These are phyloP conservation scores for Daldinia loculata DNA, from an alignment of 495 filamentous ascomycete species.

Conservation along the genomic window DNA sequence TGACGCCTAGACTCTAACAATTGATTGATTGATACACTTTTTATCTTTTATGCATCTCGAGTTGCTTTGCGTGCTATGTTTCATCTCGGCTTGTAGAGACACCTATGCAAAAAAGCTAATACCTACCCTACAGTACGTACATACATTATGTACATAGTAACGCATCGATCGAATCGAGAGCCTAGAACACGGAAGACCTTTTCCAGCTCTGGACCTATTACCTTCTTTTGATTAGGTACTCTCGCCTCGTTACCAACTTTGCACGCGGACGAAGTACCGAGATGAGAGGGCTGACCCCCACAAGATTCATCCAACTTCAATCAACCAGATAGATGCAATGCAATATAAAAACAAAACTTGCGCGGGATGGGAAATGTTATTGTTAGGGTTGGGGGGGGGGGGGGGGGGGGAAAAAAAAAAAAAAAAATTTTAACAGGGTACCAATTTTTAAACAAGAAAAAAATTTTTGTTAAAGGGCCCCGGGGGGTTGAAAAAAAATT, in stretches of 20 bases:
- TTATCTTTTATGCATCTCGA: constrained; percentile 34
- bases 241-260: constrained; percentile 33
- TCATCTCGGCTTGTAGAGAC: constrained; percentile 36
- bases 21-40: constrained; percentile 24
- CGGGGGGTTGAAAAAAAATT: no score
- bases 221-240: constrained; percentile 12
- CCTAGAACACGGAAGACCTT: constrained; percentile 8
- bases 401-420: no score
- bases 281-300: constrained; percentile 41
- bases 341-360: constrained; percentile 13
- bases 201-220: constrained; percentile 12
- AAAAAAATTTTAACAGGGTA: no score
- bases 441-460: no score
- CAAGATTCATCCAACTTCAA: constrained; percentile 28
- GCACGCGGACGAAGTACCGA: constrained; percentile 25
- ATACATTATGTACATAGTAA: no score
- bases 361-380: constrained; percentile 27
- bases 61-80: constrained; percentile 30
- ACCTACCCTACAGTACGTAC: constrained; percentile 3
- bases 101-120: not conserved
- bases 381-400: no score
- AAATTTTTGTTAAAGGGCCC: no score
- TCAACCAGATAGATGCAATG: constrained; percentile 15
- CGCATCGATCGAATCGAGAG: constrained; percentile 19
- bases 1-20: constrained; percentile 33